phyloP scores from a whole-genome alignment of 495 filamentous ascomycete genomes.

The Podospora sp. region DNA sequence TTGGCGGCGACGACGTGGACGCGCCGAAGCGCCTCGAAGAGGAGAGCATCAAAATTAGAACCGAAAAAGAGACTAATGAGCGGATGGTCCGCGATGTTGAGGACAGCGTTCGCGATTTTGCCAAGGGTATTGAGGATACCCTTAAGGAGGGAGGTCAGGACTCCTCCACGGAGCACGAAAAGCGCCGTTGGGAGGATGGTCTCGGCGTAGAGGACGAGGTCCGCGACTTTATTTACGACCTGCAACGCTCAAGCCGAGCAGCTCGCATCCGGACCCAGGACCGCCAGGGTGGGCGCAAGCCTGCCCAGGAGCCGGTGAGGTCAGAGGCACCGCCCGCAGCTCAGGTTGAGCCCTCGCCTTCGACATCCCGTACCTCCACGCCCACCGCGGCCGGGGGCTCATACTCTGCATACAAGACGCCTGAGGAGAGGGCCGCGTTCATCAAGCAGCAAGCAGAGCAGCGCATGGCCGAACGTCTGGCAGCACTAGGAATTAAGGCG shows the following conservation, averaged over 20 bases:
- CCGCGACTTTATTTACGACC: constrained; percentile 94
- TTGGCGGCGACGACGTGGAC: constrained; percentile 66
- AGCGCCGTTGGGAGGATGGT: constrained; percentile 92
- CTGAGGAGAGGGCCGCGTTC: constrained; percentile 91
- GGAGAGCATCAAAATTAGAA: constrained; percentile 76
- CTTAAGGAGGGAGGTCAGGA: constrained; percentile 79
- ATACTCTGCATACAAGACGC: constrained; percentile 82
- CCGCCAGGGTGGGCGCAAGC: constrained; percentile 47
- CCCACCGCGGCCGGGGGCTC: constrained; percentile 52
- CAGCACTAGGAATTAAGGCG: constrained; percentile 87
- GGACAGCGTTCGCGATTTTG: constrained; percentile 91
- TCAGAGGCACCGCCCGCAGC: constrained; percentile 44
- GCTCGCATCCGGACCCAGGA: constrained; percentile 74
- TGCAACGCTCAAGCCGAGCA: constrained; percentile 81
- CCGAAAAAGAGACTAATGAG: constrained; percentile 91
- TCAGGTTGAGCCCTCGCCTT: constrained; percentile 43
- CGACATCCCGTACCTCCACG: constrained; percentile 48
- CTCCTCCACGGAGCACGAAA: constrained; percentile 78
- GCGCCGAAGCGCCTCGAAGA: constrained; percentile 84
- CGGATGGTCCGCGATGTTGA: constrained; percentile 96
- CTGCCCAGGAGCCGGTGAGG: constrained; percentile 49
- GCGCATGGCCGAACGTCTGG: constrained; percentile 96
- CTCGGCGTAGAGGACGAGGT: constrained; percentile 95
- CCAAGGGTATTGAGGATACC: constrained; percentile 77
- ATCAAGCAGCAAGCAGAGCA: constrained; percentile 97